Percentiles rank a stretch among this genome's conserved stretches.
Conservation (phyloP, 1,284 basidiomycete species). For the Marasmius sp. region DNA sequence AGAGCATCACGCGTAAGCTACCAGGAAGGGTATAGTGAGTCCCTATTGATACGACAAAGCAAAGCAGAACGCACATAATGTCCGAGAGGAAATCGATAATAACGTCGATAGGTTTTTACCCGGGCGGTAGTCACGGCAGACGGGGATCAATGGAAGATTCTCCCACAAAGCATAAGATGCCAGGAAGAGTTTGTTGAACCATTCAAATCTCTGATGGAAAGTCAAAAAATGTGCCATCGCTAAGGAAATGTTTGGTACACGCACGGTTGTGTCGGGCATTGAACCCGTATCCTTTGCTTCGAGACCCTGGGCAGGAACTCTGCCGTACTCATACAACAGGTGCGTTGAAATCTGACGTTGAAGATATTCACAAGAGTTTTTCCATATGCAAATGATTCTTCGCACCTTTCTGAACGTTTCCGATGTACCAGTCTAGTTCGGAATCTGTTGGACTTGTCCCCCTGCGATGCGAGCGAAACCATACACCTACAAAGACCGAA, state of each 20-base stretch:
- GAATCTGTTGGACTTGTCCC: constrained; percentile 74
- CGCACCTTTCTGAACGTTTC: constrained; percentile 74
- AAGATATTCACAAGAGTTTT: not conserved
- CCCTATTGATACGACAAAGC: no score
- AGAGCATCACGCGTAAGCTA: constrained; percentile 30
- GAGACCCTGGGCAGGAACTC: constrained; percentile 74
- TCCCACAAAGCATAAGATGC: constrained; percentile 73
- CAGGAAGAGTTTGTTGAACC: constrained; percentile 77
- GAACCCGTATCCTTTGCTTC: constrained; percentile 76
- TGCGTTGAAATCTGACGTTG: constrained; percentile 63
- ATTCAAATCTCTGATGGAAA: constrained; percentile 13
- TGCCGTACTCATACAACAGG: constrained; percentile 66
- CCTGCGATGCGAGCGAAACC: constrained; percentile 79
- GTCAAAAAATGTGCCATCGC: not conserved
- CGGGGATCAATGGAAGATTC: constrained; percentile 66
- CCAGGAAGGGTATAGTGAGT: no score
- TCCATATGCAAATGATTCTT: not conserved
- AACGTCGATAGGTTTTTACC: constrained; percentile 71
- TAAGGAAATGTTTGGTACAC: constrained; percentile 22
- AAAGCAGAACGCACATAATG: no score
- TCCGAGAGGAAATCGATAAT: constrained; percentile 69
- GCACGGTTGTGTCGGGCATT: constrained; percentile 53
- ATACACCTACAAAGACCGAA: constrained; percentile 54
- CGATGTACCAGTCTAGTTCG: constrained; percentile 75
- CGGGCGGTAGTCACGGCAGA: constrained; percentile 70